Percentiles rank a stretch among this genome's conserved stretches.
Conservation (phyloP, 768 basidiomycete species). For the Lactarius hatsudake region DNA sequence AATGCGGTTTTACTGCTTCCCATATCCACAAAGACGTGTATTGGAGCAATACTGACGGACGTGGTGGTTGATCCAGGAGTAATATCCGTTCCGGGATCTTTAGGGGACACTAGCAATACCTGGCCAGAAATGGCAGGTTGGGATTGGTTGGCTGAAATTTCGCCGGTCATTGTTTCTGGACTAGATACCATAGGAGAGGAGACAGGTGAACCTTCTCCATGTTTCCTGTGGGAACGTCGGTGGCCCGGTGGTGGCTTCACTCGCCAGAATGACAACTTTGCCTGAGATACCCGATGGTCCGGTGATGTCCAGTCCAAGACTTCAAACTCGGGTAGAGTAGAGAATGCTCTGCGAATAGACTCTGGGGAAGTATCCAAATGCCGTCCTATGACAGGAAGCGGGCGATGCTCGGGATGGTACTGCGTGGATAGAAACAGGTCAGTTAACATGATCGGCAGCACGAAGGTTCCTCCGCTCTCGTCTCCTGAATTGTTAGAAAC, state of each 20-base stretch:
- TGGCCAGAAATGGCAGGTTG: slow-evolving; percentile 25
- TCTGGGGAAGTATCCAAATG: slow-evolving; percentile 10
- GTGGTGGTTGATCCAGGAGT: slow-evolving; percentile 28
- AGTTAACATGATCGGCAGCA: slow-evolving; percentile 69
- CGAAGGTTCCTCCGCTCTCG: slow-evolving; percentile 31
- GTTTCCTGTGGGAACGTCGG: slow-evolving; percentile 15
- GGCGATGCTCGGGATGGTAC: slow-evolving; percentile 46
- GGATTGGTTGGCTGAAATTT: not conserved
- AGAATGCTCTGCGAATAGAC: not conserved
- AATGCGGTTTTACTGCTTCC: slow-evolving; percentile 42
- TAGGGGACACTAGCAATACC: slow-evolving; percentile 19
- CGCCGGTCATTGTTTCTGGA: not conserved
- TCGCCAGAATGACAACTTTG: slow-evolving; percentile 64
- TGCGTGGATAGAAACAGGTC: slow-evolving; percentile 65
- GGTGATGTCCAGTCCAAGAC: slow-evolving; percentile 61
- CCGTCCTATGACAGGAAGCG: slow-evolving; percentile 34
- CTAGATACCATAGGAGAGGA: not conserved
- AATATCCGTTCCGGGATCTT: not conserved
- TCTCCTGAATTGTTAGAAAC: slow-evolving; percentile 21
- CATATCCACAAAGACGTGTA: slow-evolving; percentile 79
- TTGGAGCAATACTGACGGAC: slow-evolving; percentile 49
- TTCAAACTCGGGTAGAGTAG: slow-evolving; percentile 52
- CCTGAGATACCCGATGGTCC: slow-evolving; percentile 40
- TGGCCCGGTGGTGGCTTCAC: slow-evolving; percentile 34
- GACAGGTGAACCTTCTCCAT: slow-evolving; percentile 1